Evolutionary conservation across 257 asterid genomes (phyloP), one percentile per base, ranked within the genome.

Genomic region (Salvia rosmarinus): DNA sequence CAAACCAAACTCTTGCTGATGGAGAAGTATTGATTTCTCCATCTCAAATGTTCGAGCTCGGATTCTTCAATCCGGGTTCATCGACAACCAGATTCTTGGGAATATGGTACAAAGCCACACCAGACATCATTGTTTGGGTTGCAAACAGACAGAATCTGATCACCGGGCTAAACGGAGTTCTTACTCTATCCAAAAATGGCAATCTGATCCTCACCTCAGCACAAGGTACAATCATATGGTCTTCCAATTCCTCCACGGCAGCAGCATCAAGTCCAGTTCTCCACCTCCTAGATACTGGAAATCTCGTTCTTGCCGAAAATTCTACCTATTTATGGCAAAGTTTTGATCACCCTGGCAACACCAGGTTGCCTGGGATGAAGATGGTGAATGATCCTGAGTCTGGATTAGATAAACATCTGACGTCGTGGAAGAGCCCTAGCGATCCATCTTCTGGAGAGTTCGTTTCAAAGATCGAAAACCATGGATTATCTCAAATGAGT

Each of bases 81-180:
- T 74, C 79, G 16, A 60, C 49, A 4, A 0, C 17, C 2, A 61
- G 57, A 19, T 75, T 23, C 64, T 19, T 75, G 42, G 79, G 79
- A 23, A 17, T 75, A 28, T 68, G 79, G 71, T 75, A 37, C 50
- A 59, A 13, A 50, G 40, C 39, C 6, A 60, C 79, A 0, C 79
- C 76, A 0, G 37, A 64, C 5, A 28, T 76, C 9, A 19, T 70
- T 8, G 30, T 25, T 25, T 25, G 30, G 30, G 30, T 25, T 25
- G 30, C 30, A 25, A 25, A 25, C 30, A 25, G 72, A 21, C 8
- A 63, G 0, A 54, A 21, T 3, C 80, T 68, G 0, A 54, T 76
- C 61, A 10, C 2, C 2, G 25, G 50, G 17, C 19, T 51, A 10
- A 6, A 5, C 0, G 80, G 76, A 6, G 34, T 23, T 20, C 35